Conservation (phyloP, 345 rosid species). For the Nasturtium officinale region DNA sequence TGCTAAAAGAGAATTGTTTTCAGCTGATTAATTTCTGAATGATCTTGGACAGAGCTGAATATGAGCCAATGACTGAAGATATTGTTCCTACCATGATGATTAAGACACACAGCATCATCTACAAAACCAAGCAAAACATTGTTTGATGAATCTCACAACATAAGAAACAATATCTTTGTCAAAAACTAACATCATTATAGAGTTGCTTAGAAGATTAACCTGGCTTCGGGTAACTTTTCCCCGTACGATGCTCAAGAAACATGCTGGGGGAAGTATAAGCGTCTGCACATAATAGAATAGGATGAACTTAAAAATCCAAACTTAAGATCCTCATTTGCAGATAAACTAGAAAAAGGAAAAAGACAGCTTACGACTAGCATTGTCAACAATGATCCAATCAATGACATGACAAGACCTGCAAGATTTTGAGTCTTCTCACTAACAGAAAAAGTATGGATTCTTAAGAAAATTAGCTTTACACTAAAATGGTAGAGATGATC, state of each 20-base stretch:
- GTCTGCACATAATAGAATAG: slow-evolving; percentile 51
- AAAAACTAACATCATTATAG: slow-evolving; percentile 1
- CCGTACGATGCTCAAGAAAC: slow-evolving; percentile 77
- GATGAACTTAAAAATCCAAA: slow-evolving; percentile 4
- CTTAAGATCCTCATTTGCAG: not conserved
- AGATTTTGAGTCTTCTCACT: slow-evolving; percentile 8
- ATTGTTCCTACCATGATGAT: slow-evolving; percentile 65
- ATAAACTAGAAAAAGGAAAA: not conserved
- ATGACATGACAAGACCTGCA: slow-evolving; percentile 86
- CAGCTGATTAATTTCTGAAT: slow-evolving; percentile 50
- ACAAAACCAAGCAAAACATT: slow-evolving; percentile 21
- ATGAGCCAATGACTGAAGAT: slow-evolving; percentile 70
- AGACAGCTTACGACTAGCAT: slow-evolving; percentile 83
- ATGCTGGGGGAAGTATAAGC: slow-evolving; percentile 83
- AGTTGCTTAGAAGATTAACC: slow-evolving; percentile 48
- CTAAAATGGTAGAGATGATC: slow-evolving; percentile 25
- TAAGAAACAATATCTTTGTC: not conserved
- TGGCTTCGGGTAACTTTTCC: slow-evolving; percentile 55
- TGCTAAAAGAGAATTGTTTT: slow-evolving; percentile 19
- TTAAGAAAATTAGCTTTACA: not conserved
- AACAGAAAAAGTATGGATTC: not conserved
- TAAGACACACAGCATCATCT: slow-evolving; percentile 60
- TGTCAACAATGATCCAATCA: slow-evolving; percentile 90
- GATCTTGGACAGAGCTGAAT: slow-evolving; percentile 72
- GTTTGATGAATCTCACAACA: slow-evolving; percentile 1